Evolutionary conservation across 768 basidiomycete species (phyloP).

Genomic region (Tricholoma matsutake): DNA sequence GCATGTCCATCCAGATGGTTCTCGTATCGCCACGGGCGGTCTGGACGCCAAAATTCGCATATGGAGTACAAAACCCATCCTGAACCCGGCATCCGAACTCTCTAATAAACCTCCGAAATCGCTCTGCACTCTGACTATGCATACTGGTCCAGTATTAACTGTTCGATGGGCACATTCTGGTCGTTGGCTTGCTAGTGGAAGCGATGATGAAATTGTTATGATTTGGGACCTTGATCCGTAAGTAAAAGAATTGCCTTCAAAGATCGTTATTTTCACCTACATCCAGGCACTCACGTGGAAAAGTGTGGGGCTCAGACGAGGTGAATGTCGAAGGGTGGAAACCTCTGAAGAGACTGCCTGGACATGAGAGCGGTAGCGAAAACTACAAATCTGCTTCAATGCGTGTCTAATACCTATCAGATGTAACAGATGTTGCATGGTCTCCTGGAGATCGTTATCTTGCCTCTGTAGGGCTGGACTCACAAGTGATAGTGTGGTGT

Average conservation of each 20-base stretch:
- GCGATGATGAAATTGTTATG: constrained; percentile 94
- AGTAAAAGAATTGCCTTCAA: constrained; percentile 32
- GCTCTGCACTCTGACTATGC: constrained; percentile 88
- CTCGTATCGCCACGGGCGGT: constrained; percentile 95
- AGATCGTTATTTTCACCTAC: constrained; percentile 2
- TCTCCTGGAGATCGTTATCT: constrained; percentile 88
- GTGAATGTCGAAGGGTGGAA: constrained; percentile 98
- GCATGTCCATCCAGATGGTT: constrained; percentile 93
- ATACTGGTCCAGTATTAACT: constrained; percentile 88
- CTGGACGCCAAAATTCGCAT: constrained; percentile 14
- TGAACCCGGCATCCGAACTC: constrained; percentile 66
- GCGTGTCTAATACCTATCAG: constrained; percentile 37
- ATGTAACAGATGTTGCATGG: constrained; percentile 96
- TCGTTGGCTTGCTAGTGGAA: constrained; percentile 91
- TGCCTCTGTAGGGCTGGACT: constrained; percentile 92
- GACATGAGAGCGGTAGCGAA: constrained; percentile 86
- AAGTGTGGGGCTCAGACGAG: constrained; percentile 93
- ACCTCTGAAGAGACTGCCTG: constrained; percentile 84
- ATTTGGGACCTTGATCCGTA: constrained; percentile 97
- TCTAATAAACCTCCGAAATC: constrained; percentile 79
- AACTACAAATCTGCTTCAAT: neutral
- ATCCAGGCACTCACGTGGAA: constrained; percentile 52
- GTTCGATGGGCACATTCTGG: constrained; percentile 95
- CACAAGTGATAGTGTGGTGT: constrained; percentile 90
- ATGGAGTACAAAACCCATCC: constrained; percentile 82